Base-by-base conservation (phyloP, 257 asterid species). In the Penstemon eatonii region DNA sequence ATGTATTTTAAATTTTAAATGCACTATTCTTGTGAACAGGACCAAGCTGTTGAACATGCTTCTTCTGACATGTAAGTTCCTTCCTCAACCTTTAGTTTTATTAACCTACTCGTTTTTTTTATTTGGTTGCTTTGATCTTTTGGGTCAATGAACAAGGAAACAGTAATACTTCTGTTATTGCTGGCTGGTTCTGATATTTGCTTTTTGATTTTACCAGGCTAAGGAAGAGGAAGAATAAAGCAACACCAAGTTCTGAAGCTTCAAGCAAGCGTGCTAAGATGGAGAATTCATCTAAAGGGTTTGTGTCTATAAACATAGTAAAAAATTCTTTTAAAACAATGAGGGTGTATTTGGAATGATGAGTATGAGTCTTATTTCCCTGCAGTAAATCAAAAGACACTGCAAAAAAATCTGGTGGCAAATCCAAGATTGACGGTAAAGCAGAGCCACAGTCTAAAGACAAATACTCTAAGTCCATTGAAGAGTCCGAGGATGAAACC, bases 31-130 rank as follows among this genome's bases (percentile, higher is more conserved):
- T 71, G 51, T 77, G 73, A 67, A 63, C 83, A 90, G 97, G 95
- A 70, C 69, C 84, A 74, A 64, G 84, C 68, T 58, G 85, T 45
- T 72, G 96, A 84, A 66, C 80, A 71, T 73, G 73, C 88, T 63
- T 73, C 93, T 70, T 58, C 92, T 44, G 96, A 81, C 49, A 67
- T 75, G 99, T 93, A 84, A 83, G 89, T 80, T 77, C 50, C 62
- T 40, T 63, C 43, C 12, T 13, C 15, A 33, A 56, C 10, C 65
- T 57, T 25, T 67, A 56, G 33, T 25, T 37, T 60, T 12, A n/a
- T 39, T 58, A 65, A 64, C 41, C 15, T 3, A 33, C n/a, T 0
- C 8, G 51, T 10, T 68, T 63, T 58, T 33, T 42, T 12, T n/a
- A 8, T 65, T 25, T 0, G 33, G 2, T 25, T 25, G 33, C 33